Conservation (phyloP, 2,329 filamentous ascomycete species). For the Lachnellula hyalina region DNA sequence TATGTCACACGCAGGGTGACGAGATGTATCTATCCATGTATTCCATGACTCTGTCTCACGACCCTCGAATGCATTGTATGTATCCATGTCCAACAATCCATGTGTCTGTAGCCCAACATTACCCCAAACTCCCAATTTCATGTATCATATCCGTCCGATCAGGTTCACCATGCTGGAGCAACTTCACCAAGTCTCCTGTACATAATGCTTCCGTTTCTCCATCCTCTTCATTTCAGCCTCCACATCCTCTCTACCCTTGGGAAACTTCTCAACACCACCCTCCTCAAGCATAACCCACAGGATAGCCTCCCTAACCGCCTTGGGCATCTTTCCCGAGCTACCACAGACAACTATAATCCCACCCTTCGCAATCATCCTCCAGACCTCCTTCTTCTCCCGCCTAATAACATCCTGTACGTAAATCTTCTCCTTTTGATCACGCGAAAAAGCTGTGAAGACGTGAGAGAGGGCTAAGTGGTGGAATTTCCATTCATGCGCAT, state of each 20-base stretch:
- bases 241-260: constrained; percentile 40
- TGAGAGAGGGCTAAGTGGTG: constrained; percentile 41
- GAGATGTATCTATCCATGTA: no score
- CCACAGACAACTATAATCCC: constrained; percentile 56
- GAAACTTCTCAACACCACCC: constrained; percentile 6
- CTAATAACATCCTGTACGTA: constrained; percentile 53
- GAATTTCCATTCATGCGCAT: constrained; percentile 65
- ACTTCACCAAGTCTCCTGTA: constrained; percentile 63
- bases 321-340: constrained; percentile 63
- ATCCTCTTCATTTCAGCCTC: constrained; percentile 50
- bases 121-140: background rate
- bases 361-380: constrained; percentile 42
- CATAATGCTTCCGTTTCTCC: constrained; percentile 59
- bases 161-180: no score
- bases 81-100: no score
- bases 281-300: constrained; percentile 51
- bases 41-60: no score
- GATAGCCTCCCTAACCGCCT: constrained; percentile 61
- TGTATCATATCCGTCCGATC: background rate
- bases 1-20: no score
- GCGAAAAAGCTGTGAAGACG: constrained; percentile 62
- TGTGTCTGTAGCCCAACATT: no score
- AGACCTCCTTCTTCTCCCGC: constrained; percentile 31
- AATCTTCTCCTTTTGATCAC: constrained; percentile 59
- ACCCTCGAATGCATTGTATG: no score